phyloP scores from a whole-genome alignment of 1,139 yeast species.

The Scheffersomyces quercinus region DNA sequence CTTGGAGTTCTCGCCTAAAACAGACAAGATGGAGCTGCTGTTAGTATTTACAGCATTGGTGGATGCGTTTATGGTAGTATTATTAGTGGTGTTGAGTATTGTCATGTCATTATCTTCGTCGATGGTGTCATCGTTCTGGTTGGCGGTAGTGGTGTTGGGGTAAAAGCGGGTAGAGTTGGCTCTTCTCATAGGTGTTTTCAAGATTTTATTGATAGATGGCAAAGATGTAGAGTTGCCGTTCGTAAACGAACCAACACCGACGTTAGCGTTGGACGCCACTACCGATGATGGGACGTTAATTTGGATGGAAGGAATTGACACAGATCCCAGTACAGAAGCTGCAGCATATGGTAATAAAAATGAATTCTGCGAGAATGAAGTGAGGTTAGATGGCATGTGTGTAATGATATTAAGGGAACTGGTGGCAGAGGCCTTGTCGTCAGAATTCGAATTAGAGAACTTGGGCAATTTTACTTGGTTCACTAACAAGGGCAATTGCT shows the following conservation, averaged over 20 bases:
- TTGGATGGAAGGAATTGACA: slow-evolving; percentile 1
- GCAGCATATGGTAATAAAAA: slow-evolving; percentile 7
- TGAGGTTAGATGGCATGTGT: background rate
- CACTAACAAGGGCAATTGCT: slow-evolving; percentile 8
- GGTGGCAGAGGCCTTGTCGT: slow-evolving; percentile 5
- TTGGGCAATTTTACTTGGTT: slow-evolving; percentile 10
- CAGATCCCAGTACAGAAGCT: slow-evolving; percentile 2
- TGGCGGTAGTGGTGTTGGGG: slow-evolving; percentile 8
- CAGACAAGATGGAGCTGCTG: slow-evolving; percentile 1
- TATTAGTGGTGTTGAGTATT: slow-evolving; percentile 17
- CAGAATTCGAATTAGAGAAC: slow-evolving; percentile 4
- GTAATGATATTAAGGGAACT: slow-evolving; percentile 3
- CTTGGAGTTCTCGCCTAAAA: slow-evolving; percentile 2
- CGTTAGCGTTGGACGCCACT: background rate
- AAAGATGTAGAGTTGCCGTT: slow-evolving; percentile 9
- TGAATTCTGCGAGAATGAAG: slow-evolving; percentile 2
- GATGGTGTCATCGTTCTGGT: slow-evolving; percentile 36
- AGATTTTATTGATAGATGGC: slow-evolving; percentile 47
- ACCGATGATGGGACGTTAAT: background rate
- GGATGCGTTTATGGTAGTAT: slow-evolving; percentile 11
- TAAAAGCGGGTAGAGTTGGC: slow-evolving; percentile 27
- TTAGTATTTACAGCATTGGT: slow-evolving; percentile 10
- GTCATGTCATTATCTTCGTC: slow-evolving; percentile 34
- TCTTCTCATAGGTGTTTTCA: slow-evolving; percentile 46
- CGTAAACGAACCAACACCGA: background rate